Conservation (phyloP, 176 grass and related monocot species). For the Melocanna baccifera region DNA sequence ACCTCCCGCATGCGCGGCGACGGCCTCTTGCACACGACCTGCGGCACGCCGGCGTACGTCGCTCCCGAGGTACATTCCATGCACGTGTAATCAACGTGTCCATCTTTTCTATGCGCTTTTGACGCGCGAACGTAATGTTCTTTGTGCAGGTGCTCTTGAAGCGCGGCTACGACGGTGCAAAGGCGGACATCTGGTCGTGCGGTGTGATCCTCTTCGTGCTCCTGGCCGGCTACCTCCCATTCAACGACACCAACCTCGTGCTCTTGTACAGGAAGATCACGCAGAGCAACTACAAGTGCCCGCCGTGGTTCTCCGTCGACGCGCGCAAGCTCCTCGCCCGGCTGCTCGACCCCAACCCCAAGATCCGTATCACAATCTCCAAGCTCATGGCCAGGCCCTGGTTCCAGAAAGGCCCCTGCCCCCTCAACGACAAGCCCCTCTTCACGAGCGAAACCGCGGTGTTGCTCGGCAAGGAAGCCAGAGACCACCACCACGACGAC, state of each 20-base stretch:
- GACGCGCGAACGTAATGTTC: not conserved
- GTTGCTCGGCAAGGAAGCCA: conserved; percentile 33
- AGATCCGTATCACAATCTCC: conserved; percentile 58
- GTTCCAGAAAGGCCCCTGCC: conserved; percentile 63
- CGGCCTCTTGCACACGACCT: conserved; percentile 80
- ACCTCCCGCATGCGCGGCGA: conserved; percentile 45
- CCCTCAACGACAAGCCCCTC: conserved; percentile 11
- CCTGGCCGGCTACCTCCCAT: conserved; percentile 72
- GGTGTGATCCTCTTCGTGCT: conserved; percentile 88
- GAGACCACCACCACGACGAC: not conserved
- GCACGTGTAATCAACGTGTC: not conserved
- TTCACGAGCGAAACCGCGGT: not conserved
- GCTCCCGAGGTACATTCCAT: conserved; percentile 52
- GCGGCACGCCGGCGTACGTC: conserved; percentile 88
- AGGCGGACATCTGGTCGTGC: conserved; percentile 86
- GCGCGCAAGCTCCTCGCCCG: conserved; percentile 52
- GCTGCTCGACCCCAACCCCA: conserved; percentile 76
- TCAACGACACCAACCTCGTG: conserved; percentile 62
- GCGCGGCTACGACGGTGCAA: conserved; percentile 69
- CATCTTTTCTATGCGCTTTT: not conserved
- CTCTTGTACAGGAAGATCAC: conserved; percentile 72
- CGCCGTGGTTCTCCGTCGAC: conserved; percentile 82
- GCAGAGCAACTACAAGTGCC: conserved; percentile 66
- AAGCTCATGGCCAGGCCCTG: conserved; percentile 59
- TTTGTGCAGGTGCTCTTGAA: conserved; percentile 49